A percentile compares a stretch with the other conserved stretches of the same genome.
Evolutionary conservation across 345 rosid genomes (phyloP).

Genomic region (Crucihimalaya himalaica): DNA sequence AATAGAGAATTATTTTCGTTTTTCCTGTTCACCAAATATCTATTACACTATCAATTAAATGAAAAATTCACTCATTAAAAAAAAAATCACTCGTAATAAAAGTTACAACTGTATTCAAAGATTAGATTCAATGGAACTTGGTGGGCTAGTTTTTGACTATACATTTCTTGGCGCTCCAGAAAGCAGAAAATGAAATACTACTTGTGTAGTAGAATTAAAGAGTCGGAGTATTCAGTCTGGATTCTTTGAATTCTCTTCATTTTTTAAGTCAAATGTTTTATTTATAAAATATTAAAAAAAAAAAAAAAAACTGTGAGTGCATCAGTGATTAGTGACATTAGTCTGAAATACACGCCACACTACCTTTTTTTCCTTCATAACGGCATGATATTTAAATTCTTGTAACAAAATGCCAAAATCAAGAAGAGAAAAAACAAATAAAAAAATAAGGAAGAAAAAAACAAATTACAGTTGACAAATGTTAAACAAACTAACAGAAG

Average conservation of each 20-base stretch:
- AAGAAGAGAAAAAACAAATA: neutral
- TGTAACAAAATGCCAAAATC: neutral
- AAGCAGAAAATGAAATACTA: neutral
- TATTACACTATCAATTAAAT: too few relatives aligned
- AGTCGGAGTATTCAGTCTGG: too few relatives aligned
- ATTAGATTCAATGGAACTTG: neutral
- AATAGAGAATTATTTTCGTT: too few relatives aligned
- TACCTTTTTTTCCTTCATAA: neutral
- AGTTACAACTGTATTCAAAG: neutral
- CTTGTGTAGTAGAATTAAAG: too few relatives aligned
- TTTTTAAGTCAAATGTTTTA: too few relatives aligned
- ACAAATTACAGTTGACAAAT: neutral
- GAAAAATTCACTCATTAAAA: too few relatives aligned
- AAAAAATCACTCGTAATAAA: too few relatives aligned
- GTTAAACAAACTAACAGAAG: neutral
- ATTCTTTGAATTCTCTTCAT: too few relatives aligned
- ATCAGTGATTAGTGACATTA: neutral
- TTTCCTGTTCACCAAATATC: too few relatives aligned
- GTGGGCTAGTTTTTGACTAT: neutral
- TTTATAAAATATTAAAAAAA: too few relatives aligned
- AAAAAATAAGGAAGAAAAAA: neutral
- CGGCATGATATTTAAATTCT: neutral
- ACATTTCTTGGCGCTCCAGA: neutral
- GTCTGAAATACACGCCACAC: neutral
- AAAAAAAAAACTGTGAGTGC: neutral